Base-by-base conservation (phyloP, 75 land plant species). In the Cryptomeria japonica region DNA sequence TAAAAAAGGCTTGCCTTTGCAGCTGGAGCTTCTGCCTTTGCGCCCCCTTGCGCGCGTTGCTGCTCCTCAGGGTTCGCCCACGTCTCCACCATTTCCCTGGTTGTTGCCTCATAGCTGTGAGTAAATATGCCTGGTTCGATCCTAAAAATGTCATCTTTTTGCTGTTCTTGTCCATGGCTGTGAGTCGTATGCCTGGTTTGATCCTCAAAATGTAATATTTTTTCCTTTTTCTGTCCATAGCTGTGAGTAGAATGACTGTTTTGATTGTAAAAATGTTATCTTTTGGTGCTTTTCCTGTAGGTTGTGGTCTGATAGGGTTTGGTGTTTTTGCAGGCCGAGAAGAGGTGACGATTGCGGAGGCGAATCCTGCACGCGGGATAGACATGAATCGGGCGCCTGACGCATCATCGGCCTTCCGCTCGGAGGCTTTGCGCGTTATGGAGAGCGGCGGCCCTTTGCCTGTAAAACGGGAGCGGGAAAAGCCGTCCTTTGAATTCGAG, bases 301-400 rank as follows among this genome's bases (percentile, higher is more conserved):
- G 6, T 44, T 18, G 22, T 18, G 22, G 42, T 82, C 49, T 82
- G 13, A 22, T 34, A 31, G 58, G 22, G 64, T 53, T 85, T 85
- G 83, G 83, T 85, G 3, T 4, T 36, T 18, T 32, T 85, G 86
- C 86, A 85, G 86, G 64, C 12, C 38, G 64, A 16, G 86, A 85
- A 18, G 86, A 85, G 86, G 64, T 85, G 25, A 85, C 86, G 58
- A 53, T 85, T 3, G 86, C 86, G 28, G 86, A 85, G 68, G 3
- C 86, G 15, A 55, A 53, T 36, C 38, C 64, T 2, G 28, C 87
- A 5, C 46, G 85, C 28, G 88, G 89, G 9, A 89, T 91, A 39
- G 92, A 91, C 37, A 86, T 91, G 75, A 91, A 91, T 73, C 91
- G 86, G 47, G 58, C 87, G 3, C 92, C 92, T 16, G 92, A 58